A percentile compares a stretch with the other conserved stretches of the same genome.
These are phyloP conservation scores for Kandelia obovata DNA, from an alignment of 345 rosid species.

Conservation along the genomic window DNA sequence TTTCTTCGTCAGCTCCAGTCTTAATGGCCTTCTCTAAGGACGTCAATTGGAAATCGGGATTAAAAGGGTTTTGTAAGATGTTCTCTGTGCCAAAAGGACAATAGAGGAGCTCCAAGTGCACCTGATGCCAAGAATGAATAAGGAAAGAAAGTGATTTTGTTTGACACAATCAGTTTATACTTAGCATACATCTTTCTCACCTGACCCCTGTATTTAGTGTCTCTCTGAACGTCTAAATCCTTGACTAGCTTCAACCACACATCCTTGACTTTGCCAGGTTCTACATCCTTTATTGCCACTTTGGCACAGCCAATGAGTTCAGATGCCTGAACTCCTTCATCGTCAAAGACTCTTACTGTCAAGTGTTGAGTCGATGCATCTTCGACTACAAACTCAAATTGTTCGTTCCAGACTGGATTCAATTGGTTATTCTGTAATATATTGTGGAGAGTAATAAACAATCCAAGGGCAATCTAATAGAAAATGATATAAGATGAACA, in stretches of 20 bases:
- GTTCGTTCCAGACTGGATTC: conserved; percentile 95
- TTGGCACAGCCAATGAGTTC: conserved; percentile 78
- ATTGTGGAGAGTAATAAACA: not conserved
- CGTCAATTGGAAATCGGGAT: conserved; percentile 52
- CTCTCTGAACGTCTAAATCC: conserved; percentile 81
- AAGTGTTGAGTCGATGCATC: conserved; percentile 74
- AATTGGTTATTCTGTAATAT: conserved; percentile 60
- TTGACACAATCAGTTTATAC: not conserved
- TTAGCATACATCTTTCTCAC: conserved; percentile 26
- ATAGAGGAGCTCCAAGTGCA: conserved; percentile 77
- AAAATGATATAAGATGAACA: too few species aligned
- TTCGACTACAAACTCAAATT: conserved; percentile 74
- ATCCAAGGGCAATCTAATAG: not conserved
- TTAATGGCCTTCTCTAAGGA: conserved; percentile 71
- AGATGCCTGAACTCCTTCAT: conserved; percentile 86
- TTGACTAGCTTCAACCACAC: conserved; percentile 79
- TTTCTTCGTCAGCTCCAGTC: conserved; percentile 28
- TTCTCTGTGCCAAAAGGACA: conserved; percentile 61
- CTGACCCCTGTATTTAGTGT: conserved; percentile 79
- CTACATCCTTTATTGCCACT: conserved; percentile 47
- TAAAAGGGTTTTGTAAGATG: conserved; percentile 49
- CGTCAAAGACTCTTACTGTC: conserved; percentile 71
- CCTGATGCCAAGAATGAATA: conserved; percentile 36
- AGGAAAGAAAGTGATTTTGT: not conserved
- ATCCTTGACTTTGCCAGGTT: conserved; percentile 83